Percentiles rank a stretch among this genome's conserved stretches.
Conservation (phyloP, 345 rosid species). For the Bruguiera parviflora region DNA sequence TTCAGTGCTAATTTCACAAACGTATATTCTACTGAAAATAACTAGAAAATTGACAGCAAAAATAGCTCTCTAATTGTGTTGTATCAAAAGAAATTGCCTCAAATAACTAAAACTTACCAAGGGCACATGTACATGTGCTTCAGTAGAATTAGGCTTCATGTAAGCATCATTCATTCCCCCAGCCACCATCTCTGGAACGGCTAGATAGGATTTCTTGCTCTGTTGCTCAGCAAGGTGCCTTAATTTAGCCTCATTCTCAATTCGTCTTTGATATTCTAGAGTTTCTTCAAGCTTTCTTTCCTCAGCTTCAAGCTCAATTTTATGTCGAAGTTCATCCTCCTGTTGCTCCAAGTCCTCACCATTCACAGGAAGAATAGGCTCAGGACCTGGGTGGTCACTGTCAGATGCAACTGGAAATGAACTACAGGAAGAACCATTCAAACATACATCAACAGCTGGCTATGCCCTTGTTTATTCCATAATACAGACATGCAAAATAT, state of each 20-base stretch:
- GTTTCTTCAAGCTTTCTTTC: constrained; percentile 88
- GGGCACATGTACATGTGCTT: constrained; percentile 23
- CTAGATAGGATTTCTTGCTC: constrained; percentile 42
- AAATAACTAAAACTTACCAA: constrained; percentile 30
- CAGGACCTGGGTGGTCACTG: constrained; percentile 56
- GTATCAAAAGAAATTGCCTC: constrained; percentile 8
- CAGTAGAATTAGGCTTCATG: constrained; percentile 57
- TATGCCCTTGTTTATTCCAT: constrained; percentile 40
- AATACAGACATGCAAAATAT: constrained; percentile 7
- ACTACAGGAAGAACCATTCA: constrained; percentile 46
- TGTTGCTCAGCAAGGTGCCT: constrained; percentile 82
- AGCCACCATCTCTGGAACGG: constrained; percentile 32
- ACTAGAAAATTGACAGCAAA: neutral
- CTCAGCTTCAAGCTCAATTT: constrained; percentile 82
- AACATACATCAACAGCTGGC: constrained; percentile 34
- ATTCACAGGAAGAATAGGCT: constrained; percentile 42
- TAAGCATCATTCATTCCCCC: constrained; percentile 52
- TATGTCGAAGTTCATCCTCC: constrained; percentile 72
- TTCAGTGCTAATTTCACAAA: constrained; percentile 6
- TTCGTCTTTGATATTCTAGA: constrained; percentile 77
- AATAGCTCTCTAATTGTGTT: constrained; percentile 9
- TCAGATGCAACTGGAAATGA: constrained; percentile 51
- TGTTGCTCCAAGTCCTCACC: constrained; percentile 50
- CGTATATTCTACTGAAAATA: neutral
- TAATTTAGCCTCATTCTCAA: constrained; percentile 89